phyloP scores from a whole-genome alignment of 2,329 filamentous ascomycete species.

The Exophiala sp. region DNA sequence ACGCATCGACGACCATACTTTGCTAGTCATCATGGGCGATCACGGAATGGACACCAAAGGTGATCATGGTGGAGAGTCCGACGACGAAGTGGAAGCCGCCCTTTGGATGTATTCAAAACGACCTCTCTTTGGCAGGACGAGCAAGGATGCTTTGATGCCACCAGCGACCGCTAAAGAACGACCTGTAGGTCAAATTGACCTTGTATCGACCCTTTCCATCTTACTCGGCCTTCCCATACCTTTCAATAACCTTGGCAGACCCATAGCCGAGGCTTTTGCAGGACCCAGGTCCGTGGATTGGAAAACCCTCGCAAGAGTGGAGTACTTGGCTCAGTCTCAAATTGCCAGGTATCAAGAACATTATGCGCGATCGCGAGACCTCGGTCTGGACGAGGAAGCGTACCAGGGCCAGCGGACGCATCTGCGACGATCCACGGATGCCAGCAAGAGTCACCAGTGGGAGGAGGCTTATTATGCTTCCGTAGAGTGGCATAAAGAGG shows the following conservation, averaged over 20 bases:
- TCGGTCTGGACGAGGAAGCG: constrained; percentile 17
- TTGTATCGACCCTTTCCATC: constrained; percentile 86
- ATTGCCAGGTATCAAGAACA: constrained; percentile 84
- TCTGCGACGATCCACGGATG: constrained; percentile 28
- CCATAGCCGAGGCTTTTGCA: constrained; percentile 90
- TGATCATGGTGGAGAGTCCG: constrained; percentile 96
- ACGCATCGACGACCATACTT: constrained; percentile 74
- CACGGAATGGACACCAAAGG: constrained; percentile 98
- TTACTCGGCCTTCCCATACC: constrained; percentile 89
- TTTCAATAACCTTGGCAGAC: constrained; percentile 89
- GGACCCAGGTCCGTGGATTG: constrained; percentile 52
- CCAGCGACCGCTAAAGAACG: constrained; percentile 72
- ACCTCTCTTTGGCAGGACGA: constrained; percentile 74
- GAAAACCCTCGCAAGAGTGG: constrained; percentile 72
- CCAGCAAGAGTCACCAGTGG: constrained; percentile 27
- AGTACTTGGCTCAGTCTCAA: constrained; percentile 74
- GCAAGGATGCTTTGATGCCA: constrained; percentile 55
- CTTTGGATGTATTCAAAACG: constrained; percentile 98
- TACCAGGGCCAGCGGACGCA: constrained; percentile 8
- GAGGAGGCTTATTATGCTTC: constrained; percentile 56
- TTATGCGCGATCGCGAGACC: constrained; percentile 55
- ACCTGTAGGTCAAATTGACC: constrained; percentile 81
- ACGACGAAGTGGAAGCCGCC: constrained; percentile 90
- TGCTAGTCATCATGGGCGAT: constrained; percentile 96
- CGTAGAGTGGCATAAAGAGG: constrained; percentile 71